Base-by-base conservation (phyloP, 495 filamentous ascomycete genomes). In the Viridothelium virens region DNA sequence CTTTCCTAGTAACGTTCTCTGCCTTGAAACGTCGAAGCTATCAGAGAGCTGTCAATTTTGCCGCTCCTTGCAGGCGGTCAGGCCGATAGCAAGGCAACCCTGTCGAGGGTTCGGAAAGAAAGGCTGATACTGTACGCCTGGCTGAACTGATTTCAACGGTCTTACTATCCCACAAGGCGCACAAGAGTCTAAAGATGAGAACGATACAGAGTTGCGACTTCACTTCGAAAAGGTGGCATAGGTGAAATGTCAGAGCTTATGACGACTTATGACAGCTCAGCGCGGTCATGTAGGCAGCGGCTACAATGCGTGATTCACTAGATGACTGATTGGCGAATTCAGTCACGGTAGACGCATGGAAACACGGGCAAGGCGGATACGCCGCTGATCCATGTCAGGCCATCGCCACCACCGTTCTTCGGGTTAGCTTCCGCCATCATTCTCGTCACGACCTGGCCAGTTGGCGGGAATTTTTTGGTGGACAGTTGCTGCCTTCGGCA, bases 21-120 rank as follows among this genome's bases (percentile, higher is more conserved):
- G 61, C 61, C 61, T 47, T 41, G 53, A 7, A 7, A 59, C 7
- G 48, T 53, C n/a, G 48, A 33, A 59, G 53, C 53, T 59, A 18
- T 36, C 18, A 36, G 53, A 36, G 33, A 59, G 53, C 53, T 59
- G 5, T 33, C 53, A 14, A 36, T 59, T 59, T 31, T 59, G 53
- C 53, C 53, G 53, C 18, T 36, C 6, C 11, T 36, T 59, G 31
- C 53, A 59, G 53, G 53, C 53, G 53, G 53, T 59, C 53, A 59
- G 31, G 53, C 53, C 11, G 6, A 36, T 34, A 6, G 11, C 53
- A 18, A 7, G 18, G 53, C 10, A 33, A 36, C 5, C 18, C 14
- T 33, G 53, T 10, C 6, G 6, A 59, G 4, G 11, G 5, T 59
- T 9, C 36, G 6, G 7, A 25, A 25, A 25, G 25, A 25, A 25